phyloP scores from a whole-genome alignment of 2,329 filamentous ascomycete species.

The Fusarium multiceps region DNA sequence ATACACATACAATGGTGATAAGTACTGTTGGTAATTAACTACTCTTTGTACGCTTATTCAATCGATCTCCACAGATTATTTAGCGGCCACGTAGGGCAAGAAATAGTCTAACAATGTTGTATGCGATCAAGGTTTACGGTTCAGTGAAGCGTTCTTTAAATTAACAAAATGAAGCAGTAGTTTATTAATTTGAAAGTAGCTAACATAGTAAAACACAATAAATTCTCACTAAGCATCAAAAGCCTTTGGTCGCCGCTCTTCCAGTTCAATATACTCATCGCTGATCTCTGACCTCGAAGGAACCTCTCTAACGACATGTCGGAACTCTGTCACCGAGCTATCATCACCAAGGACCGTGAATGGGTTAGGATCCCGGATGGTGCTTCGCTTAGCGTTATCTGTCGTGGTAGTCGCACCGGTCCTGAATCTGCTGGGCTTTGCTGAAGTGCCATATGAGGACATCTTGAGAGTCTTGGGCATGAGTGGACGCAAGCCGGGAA shows the following conservation, averaged over 20 bases:
- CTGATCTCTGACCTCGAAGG: slow-evolving; percentile 7
- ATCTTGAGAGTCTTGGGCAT: slow-evolving; percentile 21
- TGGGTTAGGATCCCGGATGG: slow-evolving; percentile 2
- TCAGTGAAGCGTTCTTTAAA: too few relatives aligned
- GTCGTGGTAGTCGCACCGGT: neutral
- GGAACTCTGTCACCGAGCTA: slow-evolving; percentile 12
- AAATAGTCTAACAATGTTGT: too few relatives aligned
- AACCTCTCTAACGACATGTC: slow-evolving; percentile 5
- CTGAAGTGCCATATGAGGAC: slow-evolving; percentile 3
- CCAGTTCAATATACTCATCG: slow-evolving; percentile 11
- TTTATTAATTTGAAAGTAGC: too few relatives aligned
- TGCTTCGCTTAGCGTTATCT: neutral
- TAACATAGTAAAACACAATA: too few relatives aligned
- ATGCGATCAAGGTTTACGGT: too few relatives aligned
- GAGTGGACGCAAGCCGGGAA: slow-evolving; percentile 8
- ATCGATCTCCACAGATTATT: too few relatives aligned
- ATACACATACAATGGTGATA: too few relatives aligned
- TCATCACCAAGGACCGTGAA: slow-evolving; percentile 8
- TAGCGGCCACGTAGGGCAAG: too few relatives aligned
- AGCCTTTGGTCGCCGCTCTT: slow-evolving; percentile 9
- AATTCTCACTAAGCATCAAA: neutral
- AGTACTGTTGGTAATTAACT: too few relatives aligned
- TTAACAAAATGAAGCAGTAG: too few relatives aligned
- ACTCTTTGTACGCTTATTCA: too few relatives aligned
- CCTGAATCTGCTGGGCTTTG: slow-evolving; percentile 10